Percentiles rank a stretch among this genome's conserved stretches.
phyloP scores from a whole-genome alignment of 768 basidiomycete genomes.

The Amanita rubescens region DNA sequence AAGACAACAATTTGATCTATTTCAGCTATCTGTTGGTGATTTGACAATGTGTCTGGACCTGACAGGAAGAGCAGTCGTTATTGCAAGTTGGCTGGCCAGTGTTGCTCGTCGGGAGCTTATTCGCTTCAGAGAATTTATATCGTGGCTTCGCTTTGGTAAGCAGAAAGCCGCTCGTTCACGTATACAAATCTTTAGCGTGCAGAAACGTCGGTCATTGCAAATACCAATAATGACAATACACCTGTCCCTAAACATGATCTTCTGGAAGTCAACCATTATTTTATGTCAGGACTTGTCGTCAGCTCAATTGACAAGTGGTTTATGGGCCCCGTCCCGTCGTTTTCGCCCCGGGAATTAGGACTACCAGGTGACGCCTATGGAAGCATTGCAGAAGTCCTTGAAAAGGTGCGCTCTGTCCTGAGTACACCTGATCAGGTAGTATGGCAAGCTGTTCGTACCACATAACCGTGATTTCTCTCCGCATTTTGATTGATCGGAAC shows the following conservation, averaged over 20 bases:
- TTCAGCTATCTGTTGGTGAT: conserved; percentile 45
- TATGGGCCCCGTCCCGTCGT: conserved; percentile 49
- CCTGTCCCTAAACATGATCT: conserved; percentile 57
- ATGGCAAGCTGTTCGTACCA: conserved; percentile 45
- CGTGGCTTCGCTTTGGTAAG: conserved; percentile 71
- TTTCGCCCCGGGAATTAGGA: conserved; percentile 43
- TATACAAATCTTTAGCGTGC: conserved; percentile 9
- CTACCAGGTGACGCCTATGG: conserved; percentile 27
- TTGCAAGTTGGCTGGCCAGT: conserved; percentile 62
- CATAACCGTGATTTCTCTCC: conserved; percentile 16
- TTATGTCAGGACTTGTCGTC: conserved; percentile 59
- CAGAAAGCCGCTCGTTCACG: conserved; percentile 2
- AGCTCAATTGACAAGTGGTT: conserved; percentile 81
- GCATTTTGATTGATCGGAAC: conserved; percentile 19
- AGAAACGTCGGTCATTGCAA: conserved; percentile 41
- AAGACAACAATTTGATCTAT: conserved; percentile 52
- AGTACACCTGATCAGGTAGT: conserved; percentile 38
- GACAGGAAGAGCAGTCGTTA: conserved; percentile 49
- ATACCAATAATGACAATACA: conserved; percentile 44
- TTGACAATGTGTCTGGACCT: conserved; percentile 46
- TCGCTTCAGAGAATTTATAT: conserved; percentile 73
- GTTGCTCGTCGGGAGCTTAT: conserved; percentile 59
- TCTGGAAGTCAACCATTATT: conserved; percentile 74
- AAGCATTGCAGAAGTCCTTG: conserved; percentile 34
- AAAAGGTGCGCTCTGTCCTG: conserved; percentile 41